Evolutionary conservation across 2,329 filamentous ascomycete genomes (phyloP).

Genomic region (Penicillium sp.): DNA sequence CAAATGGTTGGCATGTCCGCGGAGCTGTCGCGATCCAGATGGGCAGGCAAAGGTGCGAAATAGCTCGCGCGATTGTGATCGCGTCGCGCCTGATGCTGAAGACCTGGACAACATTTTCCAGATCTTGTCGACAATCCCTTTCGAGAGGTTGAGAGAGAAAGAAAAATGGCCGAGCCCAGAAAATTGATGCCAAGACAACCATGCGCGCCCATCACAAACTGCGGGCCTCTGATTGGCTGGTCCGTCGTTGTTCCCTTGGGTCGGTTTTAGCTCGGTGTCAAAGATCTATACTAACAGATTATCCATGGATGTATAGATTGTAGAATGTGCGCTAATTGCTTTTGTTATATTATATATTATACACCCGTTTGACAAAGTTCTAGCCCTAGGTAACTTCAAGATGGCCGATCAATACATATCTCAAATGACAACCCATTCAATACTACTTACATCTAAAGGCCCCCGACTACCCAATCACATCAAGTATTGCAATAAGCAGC

Average conservation of each 20-base stretch:
- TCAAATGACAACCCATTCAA: background rate
- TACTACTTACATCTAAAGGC: background rate
- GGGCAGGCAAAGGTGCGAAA: slow-evolving; percentile 23
- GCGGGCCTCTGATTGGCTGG: slow-evolving; percentile 28
- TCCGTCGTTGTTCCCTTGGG: background rate
- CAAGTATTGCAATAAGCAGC: background rate
- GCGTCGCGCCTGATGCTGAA: slow-evolving; percentile 29
- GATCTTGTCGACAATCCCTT: slow-evolving; percentile 10
- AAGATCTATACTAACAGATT: background rate
- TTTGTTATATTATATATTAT: too few relatives aligned
- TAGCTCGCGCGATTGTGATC: slow-evolving; percentile 28
- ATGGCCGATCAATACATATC: background rate
- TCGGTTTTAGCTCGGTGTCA: background rate
- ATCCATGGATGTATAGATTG: background rate
- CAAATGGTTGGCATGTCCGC: slow-evolving; percentile 24
- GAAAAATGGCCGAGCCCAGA: slow-evolving; percentile 22
- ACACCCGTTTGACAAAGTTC: background rate
- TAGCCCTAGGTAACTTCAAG: background rate
- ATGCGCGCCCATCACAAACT: slow-evolving; percentile 26
- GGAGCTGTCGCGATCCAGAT: slow-evolving; percentile 25
- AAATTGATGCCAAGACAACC: slow-evolving; percentile 30
- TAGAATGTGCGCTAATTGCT: background rate
- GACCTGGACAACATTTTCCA: slow-evolving; percentile 37
- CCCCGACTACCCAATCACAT: background rate
- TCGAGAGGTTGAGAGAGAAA: slow-evolving; percentile 9